Evolutionary conservation across 306 rosid genomes (phyloP).

Genomic region (Medicago arabica): DNA sequence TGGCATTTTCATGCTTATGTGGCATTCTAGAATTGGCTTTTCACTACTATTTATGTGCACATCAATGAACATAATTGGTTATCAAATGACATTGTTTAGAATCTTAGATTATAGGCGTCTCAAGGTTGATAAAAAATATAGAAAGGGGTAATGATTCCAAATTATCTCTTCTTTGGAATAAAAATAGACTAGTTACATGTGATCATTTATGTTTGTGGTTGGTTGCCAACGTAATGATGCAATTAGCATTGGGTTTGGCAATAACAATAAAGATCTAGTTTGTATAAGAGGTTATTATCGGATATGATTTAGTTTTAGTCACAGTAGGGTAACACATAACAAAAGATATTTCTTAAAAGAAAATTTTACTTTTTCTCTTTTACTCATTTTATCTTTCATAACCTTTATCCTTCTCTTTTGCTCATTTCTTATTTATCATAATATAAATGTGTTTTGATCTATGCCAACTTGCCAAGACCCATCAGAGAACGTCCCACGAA

Average conservation of each 20-base stretch:
- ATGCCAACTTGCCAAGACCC: no score
- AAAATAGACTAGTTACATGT: conserved; percentile 28
- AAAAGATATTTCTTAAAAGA: neutral
- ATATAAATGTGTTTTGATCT: neutral
- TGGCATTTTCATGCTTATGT: conserved; percentile 30
- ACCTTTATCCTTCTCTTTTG: neutral
- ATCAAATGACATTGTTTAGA: conserved; percentile 21
- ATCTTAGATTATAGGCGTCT: conserved; percentile 17
- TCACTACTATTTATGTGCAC: conserved; percentile 4
- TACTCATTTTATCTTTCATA: no score
- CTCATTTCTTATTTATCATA: neutral
- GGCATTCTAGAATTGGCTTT: conserved; percentile 44
- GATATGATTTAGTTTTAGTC: conserved; percentile 11
- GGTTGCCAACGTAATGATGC: conserved; percentile 33
- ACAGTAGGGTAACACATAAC: neutral
- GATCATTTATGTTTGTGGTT: conserved; percentile 42
- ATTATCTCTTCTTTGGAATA: conserved; percentile 30
- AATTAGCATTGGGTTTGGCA: conserved; percentile 22
- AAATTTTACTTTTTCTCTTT: neutral
- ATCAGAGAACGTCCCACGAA: no score
- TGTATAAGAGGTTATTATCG: neutral
- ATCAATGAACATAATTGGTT: conserved; percentile 11
- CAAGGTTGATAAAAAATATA: conserved; percentile 2
- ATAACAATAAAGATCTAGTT: conserved; percentile 6
- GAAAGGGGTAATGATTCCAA: conserved; percentile 47